Evolutionary conservation across 2,329 filamentous ascomycete genomes (phyloP).

Genomic region (Chaetothyriales sp.): DNA sequence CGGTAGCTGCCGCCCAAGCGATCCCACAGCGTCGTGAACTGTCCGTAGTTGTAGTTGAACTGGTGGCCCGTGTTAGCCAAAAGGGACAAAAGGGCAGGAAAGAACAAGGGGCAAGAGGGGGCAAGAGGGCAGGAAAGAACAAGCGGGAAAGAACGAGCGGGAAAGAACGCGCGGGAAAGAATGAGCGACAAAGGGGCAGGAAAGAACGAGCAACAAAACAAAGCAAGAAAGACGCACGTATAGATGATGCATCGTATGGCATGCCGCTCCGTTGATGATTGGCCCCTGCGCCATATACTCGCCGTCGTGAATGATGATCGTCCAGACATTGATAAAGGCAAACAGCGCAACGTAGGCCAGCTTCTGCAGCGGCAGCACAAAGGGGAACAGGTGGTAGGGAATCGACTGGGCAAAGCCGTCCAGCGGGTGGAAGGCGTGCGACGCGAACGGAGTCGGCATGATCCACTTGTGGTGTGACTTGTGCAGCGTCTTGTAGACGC

Average conservation of each 20-base stretch:
- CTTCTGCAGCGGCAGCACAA: conserved; percentile 87
- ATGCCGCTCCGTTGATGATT: conserved; percentile 87
- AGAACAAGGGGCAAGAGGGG: too few species aligned
- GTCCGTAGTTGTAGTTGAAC: conserved; percentile 86
- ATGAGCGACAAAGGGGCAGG: neutral
- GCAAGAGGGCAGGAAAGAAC: too few species aligned
- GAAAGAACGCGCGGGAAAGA: too few species aligned
- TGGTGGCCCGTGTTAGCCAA: conserved; percentile 28
- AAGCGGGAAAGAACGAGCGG: too few species aligned
- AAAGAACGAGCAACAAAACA: too few species aligned
- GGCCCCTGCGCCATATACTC: conserved; percentile 85
- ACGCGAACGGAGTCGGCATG: conserved; percentile 88
- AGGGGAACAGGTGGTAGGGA: conserved; percentile 86
- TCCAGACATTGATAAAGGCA: conserved; percentile 92
- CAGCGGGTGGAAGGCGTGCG: conserved; percentile 85
- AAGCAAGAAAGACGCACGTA: neutral
- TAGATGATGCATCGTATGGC: conserved; percentile 82
- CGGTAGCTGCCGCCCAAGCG: conserved; percentile 75
- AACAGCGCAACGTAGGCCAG: conserved; percentile 76
- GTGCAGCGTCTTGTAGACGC: conserved; percentile 75
- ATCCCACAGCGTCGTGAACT: conserved; percentile 89
- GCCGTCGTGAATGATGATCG: conserved; percentile 88
- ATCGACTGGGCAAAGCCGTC: conserved; percentile 81
- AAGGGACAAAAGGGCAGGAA: neutral
- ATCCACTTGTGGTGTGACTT: conserved; percentile 99